Base-by-base conservation (phyloP, 352 stramenopile species). In the Phytophthora niederhauseri region DNA sequence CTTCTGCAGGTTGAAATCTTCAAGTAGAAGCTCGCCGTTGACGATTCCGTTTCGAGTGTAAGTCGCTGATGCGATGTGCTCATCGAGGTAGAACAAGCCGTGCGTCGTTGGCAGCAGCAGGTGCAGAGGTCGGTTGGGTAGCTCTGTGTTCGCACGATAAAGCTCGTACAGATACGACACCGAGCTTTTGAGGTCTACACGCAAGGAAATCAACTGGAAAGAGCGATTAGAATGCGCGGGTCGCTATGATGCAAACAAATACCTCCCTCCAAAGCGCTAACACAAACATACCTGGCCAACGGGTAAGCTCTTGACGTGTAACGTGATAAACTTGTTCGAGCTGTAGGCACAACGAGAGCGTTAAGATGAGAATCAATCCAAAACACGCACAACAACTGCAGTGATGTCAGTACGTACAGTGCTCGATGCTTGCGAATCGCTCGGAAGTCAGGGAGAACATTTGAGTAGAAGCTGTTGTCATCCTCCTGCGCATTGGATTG, bases 291-390 rank as follows among this genome's bases (percentile, higher is more conserved):
- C 87, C 50, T 82, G 82, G 9, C 87, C 85, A 28, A 92, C 64
- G n/a, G 87, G 87, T 8, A 95, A 70, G n/a, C 72, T 87, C 66
- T 93, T 93, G 58, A 95, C 78, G 48, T 92, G 81, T 1, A 95
- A 58, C 1, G 68, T 82, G 26, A 95, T 74, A 36, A 87, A 89
- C 48, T 87, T 84, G 34, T 68, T 80, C 4, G 59, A 74, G 22
- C 80, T 95, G 36, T 48, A 8, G 9, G 34, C 11, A 41, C 9
- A 41, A 36, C 12, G 34, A 62, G 51, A 20, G 53, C 48, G 26
- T 31, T 30, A 15, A 2, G 15, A 17, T 45, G 22, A 64, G 3
- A 6, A 3, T 54, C 3, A 30, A 22, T 54, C 43, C 14, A 41
- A 26, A 12, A n/a, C 15, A 50, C n/a, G 6, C 20, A 22, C 26